Evolutionary conservation across 1,284 basidiomycete species (phyloP), one percentile per base, ranked within the genome.

Genomic region (Xerocomus minutiporus): DNA sequence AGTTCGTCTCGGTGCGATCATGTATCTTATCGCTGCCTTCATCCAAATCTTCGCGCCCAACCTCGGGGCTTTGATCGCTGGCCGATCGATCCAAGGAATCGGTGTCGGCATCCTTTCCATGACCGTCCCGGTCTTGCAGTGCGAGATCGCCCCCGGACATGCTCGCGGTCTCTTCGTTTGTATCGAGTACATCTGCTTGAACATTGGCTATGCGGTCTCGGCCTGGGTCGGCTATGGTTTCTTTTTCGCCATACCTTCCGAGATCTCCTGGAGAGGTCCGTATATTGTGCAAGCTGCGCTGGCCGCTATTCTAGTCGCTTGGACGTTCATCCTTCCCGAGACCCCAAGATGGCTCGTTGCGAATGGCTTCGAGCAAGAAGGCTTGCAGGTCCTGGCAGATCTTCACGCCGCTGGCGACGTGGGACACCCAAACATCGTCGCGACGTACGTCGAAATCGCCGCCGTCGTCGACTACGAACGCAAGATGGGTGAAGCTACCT

Each of bases 261-360:
- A 79, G 59, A 72, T 77, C 47, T 73, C 79, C 15, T 81, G 78
- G 80, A 68, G 75, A 40, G 79, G 79, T n/a, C 77, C 78, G 2
- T 81, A 78, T 56, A 71, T 77, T 54, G 61, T 82, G 15, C 77
- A 80, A 61, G 76, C 75, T 9, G 67, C 61, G 23, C 67, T 80
- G 39, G 74, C 77, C 2, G 43, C 67, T 15, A 56, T 81, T 43
- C 70, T 82, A n/a, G 63, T 75, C 43, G 55, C 62, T 23, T 75
- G 74, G 73, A 73, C 75, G 0, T 73, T 79, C 60, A 65, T 76
- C 54, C 71, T 81, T 25, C 79, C 79, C 0, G 79, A 82, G 57
- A 79, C 79, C 0, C 80, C 79, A 2, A 73, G 80, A 17, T 81
- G 78, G 76, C 71, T 81, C 36, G 69, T 79, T 53, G 73, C 73